These are phyloP conservation scores for Nitzschia sp. DNA, from an alignment of 108 stramenopile species.

Conservation along the genomic window DNA sequence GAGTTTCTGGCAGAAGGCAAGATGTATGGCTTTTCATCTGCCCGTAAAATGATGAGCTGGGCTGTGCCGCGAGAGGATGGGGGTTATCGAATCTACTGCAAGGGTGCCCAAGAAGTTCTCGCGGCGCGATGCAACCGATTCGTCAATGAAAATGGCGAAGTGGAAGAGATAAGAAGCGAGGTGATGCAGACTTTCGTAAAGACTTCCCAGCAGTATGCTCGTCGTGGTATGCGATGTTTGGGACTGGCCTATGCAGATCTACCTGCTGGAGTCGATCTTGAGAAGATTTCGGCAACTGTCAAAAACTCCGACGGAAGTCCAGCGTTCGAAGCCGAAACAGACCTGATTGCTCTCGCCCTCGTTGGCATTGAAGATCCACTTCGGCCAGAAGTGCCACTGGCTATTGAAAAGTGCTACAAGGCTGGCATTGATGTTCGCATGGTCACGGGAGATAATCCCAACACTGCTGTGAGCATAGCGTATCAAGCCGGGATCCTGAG, in stretches of 20 bases:
- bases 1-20: conserved; percentile 74
- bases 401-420: conserved; percentile 82
- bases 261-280: conserved; percentile 63
- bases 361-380: conserved; percentile 98
- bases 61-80: conserved; percentile 69
- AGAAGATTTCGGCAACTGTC: conserved; percentile 43
- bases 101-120: conserved; percentile 87
- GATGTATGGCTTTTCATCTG: conserved; percentile 85
- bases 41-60: conserved; percentile 93
- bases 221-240: conserved; percentile 83
- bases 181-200: conserved; percentile 29
- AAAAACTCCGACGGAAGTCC: conserved; percentile 75
- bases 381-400: conserved; percentile 87
- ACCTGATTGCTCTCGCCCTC: conserved; percentile 72
- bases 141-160: conserved; percentile 29
- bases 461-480: conserved; percentile 95
- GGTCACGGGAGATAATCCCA: conserved; percentile 96
- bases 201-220: conserved; percentile 62
- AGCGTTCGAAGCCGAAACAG: conserved; percentile 68
- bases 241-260: conserved; percentile 83
- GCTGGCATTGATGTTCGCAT: conserved; percentile 97
- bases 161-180: conserved; percentile 40
- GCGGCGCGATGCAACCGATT: conserved; percentile 54
- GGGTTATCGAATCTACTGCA: conserved; percentile 82
- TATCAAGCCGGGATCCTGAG: conserved; percentile 82